Base-by-base conservation (phyloP, 2,329 filamentous ascomycete species). In the Fusarium gaditjirri region DNA sequence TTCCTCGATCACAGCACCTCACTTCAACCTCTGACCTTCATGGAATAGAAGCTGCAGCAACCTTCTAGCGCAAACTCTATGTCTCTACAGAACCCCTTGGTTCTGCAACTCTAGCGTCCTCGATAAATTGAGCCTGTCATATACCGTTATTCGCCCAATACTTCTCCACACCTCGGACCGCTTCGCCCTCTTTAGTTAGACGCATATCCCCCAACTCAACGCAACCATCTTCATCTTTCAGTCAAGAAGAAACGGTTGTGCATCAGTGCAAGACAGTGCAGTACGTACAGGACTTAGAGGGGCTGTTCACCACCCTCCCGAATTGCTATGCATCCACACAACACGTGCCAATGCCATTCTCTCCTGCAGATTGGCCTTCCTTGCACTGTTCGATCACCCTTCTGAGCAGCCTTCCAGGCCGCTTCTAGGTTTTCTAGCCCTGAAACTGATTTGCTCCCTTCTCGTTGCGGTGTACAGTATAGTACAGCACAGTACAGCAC, bases 61-160 rank as follows among this genome's bases (percentile, higher is more conserved):
- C 63, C 73, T 76, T 76, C 75, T 76, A 76, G 75, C 71, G 75
- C 57, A 71, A 76, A 76, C 74, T 67, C 61, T 76, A 60, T 21
- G 21, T 60, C 55, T 67, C 71, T 60, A 50, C 47, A 25, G 8
- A 44, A 29, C 68, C 44, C 53, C 54, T 47, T 71, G 38, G 49
- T 44, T 38, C 58, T 52, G 33, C 44, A 42, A 57, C 38, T 49
- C 41, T 46, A 44, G 35, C 46, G 27, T 61, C 35, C 31, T 53
- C 41, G 53, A 67, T 61, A 38, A 52, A 35, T 64, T 47, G 33
- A 64, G 65, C 64, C 57, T 68, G 43, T 68, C 49, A 64, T 23
- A 38, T 33, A 39, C 23, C n/a, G n/a, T 39, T 47, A 17, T 44
- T 49, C 49, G 31, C 19, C 54, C 29, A 17, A 50, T 27, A 23